Evolutionary conservation across 148 eudicot species (phyloP).

Genomic region (Agrostemma githago): DNA sequence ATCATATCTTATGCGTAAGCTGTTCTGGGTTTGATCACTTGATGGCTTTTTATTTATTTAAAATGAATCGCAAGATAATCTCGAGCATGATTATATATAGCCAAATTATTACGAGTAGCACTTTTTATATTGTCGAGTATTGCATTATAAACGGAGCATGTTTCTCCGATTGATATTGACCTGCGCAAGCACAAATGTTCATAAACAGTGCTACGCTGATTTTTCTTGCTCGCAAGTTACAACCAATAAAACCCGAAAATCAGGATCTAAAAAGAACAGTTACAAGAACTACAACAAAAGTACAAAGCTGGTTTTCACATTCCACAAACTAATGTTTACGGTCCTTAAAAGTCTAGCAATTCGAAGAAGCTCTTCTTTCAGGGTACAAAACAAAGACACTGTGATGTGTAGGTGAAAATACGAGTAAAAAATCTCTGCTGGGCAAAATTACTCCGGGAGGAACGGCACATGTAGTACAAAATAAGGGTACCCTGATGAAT

Average conservation of each 20-base stretch:
- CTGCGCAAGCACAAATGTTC: background rate
- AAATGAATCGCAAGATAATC: too few species aligned
- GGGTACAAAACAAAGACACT: background rate
- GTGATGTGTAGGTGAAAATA: background rate
- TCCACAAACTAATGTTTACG: background rate
- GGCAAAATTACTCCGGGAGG: background rate
- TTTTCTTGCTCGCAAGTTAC: background rate
- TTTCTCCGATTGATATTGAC: background rate
- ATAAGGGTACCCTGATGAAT: background rate
- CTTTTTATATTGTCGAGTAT: background rate
- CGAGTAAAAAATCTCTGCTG: background rate
- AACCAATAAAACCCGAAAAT: background rate
- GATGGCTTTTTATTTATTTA: too few species aligned
- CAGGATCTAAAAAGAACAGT: background rate
- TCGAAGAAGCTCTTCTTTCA: background rate
- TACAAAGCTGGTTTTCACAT: background rate
- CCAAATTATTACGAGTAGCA: background rate
- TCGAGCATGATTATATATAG: background rate
- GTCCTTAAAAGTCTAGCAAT: background rate
- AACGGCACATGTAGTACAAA: background rate
- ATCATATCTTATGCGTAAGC: too few species aligned
- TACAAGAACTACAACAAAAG: background rate
- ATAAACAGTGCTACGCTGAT: background rate
- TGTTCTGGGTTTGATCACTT: too few species aligned
- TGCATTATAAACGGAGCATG: background rate